A percentile compares a stretch with the other conserved stretches of the same genome.
phyloP scores from a whole-genome alignment of 768 basidiomycete species.

The Chalciporus pseudorubinellus region DNA sequence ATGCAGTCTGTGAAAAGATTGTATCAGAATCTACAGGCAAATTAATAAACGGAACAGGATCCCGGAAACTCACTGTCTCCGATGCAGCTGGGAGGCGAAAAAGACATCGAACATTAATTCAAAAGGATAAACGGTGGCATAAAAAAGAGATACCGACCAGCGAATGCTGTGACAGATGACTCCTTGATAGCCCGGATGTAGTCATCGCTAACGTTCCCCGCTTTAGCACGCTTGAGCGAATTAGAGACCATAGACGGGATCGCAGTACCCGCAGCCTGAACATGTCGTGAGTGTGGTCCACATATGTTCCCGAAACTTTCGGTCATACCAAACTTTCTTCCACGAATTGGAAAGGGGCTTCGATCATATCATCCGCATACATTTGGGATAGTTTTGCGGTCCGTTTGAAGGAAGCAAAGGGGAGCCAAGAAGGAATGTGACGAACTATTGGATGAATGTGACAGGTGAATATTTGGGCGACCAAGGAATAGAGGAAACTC shows the following conservation, averaged over 20 bases:
- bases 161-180: conserved; percentile 29
- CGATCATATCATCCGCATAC: conserved; percentile 22
- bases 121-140: not conserved
- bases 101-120: not conserved
- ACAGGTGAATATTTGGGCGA: not conserved
- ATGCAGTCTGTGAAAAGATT: conserved; percentile 26
- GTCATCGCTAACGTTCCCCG: not conserved
- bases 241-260: conserved; percentile 29
- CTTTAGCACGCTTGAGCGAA: conserved; percentile 14
- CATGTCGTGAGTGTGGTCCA: not conserved
- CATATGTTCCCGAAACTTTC: not conserved
- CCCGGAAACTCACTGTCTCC: conserved; percentile 23
- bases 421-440: conserved; percentile 40
- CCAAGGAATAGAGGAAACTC: conserved; percentile 2
- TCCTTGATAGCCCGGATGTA: conserved; percentile 27
- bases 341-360: conserved; percentile 33
- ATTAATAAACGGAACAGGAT: not conserved
- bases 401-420: conserved; percentile 37
- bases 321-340: conserved; percentile 32
- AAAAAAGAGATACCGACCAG: conserved; percentile 16
- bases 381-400: conserved; percentile 23
- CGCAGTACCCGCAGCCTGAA: conserved; percentile 24
- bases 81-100: conserved; percentile 21
- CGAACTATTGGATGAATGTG: conserved; percentile 22
- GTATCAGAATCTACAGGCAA: not conserved